Percentiles rank a stretch among this genome's conserved stretches.
phyloP scores from a whole-genome alignment of 805 yeast species.

The Zygotorulaspora sp. region DNA sequence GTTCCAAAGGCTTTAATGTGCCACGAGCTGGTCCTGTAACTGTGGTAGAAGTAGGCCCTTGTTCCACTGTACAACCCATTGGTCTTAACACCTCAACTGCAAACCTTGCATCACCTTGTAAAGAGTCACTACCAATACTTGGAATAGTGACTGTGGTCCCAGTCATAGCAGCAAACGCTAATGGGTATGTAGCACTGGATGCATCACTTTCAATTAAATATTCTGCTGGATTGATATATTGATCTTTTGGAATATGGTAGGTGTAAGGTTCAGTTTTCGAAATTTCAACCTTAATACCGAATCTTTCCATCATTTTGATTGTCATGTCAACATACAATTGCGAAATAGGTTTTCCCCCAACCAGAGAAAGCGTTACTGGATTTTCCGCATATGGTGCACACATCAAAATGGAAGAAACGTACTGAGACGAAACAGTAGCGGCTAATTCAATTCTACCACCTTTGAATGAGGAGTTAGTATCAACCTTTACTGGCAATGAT shows the following conservation, averaged over 20 bases:
- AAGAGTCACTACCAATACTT: constrained; percentile 83
- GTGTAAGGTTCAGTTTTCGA: constrained; percentile 73
- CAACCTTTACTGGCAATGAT: constrained; percentile 75
- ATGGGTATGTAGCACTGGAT: constrained; percentile 94
- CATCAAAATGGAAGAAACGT: constrained; percentile 93
- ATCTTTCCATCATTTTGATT: constrained; percentile 85
- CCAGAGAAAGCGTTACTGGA: constrained; percentile 82
- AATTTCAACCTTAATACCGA: constrained; percentile 73
- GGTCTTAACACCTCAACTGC: constrained; percentile 89
- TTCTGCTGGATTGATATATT: constrained; percentile 72
- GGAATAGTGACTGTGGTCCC: constrained; percentile 92
- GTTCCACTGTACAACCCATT: constrained; percentile 90
- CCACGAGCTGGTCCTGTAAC: constrained; percentile 85
- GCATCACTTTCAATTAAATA: constrained; percentile 96
- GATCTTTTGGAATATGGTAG: constrained; percentile 83
- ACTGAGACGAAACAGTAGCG: constrained; percentile 96
- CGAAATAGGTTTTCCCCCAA: constrained; percentile 96
- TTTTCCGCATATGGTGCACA: constrained; percentile 93
- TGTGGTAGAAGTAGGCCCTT: constrained; percentile 81
- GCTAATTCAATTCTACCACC: constrained; percentile 94
- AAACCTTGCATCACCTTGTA: constrained; percentile 96
- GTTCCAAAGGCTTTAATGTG: constrained; percentile 58
- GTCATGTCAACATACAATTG: constrained; percentile 97
- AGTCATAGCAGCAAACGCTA: constrained; percentile 95
- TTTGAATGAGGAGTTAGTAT: constrained; percentile 63